These are phyloP conservation scores for Candida ulmi DNA, from an alignment of 805 yeast genomes.

Conservation along the genomic window DNA sequence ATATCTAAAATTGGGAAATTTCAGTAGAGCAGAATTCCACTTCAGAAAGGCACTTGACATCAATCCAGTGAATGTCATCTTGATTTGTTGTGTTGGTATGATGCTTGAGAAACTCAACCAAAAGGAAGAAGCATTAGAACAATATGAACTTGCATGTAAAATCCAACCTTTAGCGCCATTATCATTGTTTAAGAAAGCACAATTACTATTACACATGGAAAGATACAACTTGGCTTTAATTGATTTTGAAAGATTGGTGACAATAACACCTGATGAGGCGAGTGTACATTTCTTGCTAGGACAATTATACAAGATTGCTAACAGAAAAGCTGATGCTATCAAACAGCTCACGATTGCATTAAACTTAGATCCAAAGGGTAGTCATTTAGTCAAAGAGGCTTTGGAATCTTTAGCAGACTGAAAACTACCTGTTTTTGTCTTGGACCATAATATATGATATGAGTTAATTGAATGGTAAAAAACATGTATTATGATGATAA, in stretches of 20 bases:
- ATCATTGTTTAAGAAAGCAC: slow-evolving; percentile 86
- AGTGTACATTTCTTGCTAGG: slow-evolving; percentile 88
- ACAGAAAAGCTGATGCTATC: slow-evolving; percentile 71
- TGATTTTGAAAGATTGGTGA: slow-evolving; percentile 66
- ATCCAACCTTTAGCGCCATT: slow-evolving; percentile 82
- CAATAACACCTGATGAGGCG: slow-evolving; percentile 90
- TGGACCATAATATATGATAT: too few relatives aligned
- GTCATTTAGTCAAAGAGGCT: slow-evolving; percentile 79
- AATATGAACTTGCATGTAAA: slow-evolving; percentile 77
- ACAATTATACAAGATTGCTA: slow-evolving; percentile 72
- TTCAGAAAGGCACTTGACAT: slow-evolving; percentile 83
- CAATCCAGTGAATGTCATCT: slow-evolving; percentile 84
- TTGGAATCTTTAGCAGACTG: slow-evolving; percentile 42
- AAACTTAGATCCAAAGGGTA: slow-evolving; percentile 89
- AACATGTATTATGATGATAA: too few relatives aligned
- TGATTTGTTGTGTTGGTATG: slow-evolving; percentile 92
- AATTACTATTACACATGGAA: slow-evolving; percentile 65
- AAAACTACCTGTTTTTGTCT: too few relatives aligned
- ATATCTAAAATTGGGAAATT: slow-evolving; percentile 78
- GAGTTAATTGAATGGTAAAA: too few relatives aligned
- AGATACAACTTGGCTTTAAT: slow-evolving; percentile 66
- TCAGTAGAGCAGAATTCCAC: slow-evolving; percentile 76
- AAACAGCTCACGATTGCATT: slow-evolving; percentile 84
- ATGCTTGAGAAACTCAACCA: slow-evolving; percentile 74
- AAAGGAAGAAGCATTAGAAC: slow-evolving; percentile 66